Evolutionary conservation across 2,329 filamentous ascomycete genomes (phyloP).

Genomic region (Macrophomina tecta): DNA sequence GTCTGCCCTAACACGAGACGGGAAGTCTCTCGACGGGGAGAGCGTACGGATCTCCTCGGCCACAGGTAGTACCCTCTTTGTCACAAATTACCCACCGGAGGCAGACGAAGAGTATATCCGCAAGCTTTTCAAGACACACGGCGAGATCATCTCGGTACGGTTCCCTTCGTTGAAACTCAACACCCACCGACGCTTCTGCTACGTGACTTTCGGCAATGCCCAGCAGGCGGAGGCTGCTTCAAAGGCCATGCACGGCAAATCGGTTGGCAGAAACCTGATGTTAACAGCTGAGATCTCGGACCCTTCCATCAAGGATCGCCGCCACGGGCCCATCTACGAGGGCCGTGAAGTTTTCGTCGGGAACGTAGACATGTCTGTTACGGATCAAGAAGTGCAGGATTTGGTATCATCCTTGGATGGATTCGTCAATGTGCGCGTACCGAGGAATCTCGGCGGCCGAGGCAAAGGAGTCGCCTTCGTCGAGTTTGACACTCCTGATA

Average conservation of each 20-base stretch:
- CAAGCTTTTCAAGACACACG: slow-evolving; percentile 70
- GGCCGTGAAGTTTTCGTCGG: slow-evolving; percentile 85
- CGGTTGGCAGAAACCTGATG: slow-evolving; percentile 71
- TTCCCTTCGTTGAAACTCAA: slow-evolving; percentile 93
- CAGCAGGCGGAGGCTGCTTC: slow-evolving; percentile 60
- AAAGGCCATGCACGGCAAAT: slow-evolving; percentile 69
- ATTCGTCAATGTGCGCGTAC: slow-evolving; percentile 74
- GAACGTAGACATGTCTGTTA: slow-evolving; percentile 82
- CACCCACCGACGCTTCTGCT: slow-evolving; percentile 89
- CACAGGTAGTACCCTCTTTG: slow-evolving; percentile 80
- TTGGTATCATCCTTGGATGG: slow-evolving; percentile 68
- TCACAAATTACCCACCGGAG: slow-evolving; percentile 85
- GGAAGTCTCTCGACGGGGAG: slow-evolving; percentile 76
- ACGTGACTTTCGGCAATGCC: slow-evolving; percentile 79
- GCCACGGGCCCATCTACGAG: slow-evolving; percentile 82
- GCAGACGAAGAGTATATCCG: slow-evolving; percentile 74
- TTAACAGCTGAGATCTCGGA: slow-evolving; percentile 85
- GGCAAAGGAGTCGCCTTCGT: slow-evolving; percentile 83
- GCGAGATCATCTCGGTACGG: slow-evolving; percentile 82
- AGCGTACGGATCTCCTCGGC: slow-evolving; percentile 77
- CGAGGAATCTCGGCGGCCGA: slow-evolving; percentile 69
- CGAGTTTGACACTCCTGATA: slow-evolving; percentile 67
- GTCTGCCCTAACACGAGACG: slow-evolving; percentile 79
- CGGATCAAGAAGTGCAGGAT: slow-evolving; percentile 71
- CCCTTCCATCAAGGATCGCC: slow-evolving; percentile 76